Evolutionary conservation across 345 rosid species (phyloP), one percentile per base, ranked within the genome.

Genomic region (Hirschfeldia incana): DNA sequence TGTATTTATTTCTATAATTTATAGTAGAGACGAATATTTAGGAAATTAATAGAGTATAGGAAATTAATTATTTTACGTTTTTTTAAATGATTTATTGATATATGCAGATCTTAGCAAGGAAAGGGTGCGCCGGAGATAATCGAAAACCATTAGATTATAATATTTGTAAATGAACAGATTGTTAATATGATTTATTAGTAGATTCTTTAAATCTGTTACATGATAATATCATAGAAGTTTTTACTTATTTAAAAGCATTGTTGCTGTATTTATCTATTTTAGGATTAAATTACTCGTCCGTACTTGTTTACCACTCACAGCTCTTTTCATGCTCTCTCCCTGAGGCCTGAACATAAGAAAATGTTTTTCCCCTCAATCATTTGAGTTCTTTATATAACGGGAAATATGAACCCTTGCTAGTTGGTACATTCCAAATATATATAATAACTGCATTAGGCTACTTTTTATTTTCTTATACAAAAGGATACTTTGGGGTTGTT

Each of bases 301-400:
- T 73, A 73, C 78, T 79, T 73, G 82, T 73, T 73, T 46, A 79
- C 82, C 82, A 78, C 78, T 78, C 74, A 66, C 26, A 49, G 51
- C 27, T 44, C 21, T 65, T 46, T 39, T 26, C 27, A 21, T 69
- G 62, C 53, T 21, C 51, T 60, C 34, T 69, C 55, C 55, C 4
- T 46, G 13, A 46, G 16, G 21, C 21, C 21, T 21, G 21, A 21
- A 21, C 21, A 46, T 46, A 46, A 46, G 53, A 46, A 46, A 46
- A 13, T 46, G 55, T 11, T 46, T 46, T 51, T 51, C 5, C 57
- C 5, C 57, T 51, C 57, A 51, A 51, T 74, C 65, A 21, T 53
- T 66, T 62, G 66, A 39, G 70, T 57, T 58, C n/a, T 53, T 51
- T 51, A 51, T 51, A 51, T 5, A n/a, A 51, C 21, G 21, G 57